Base-by-base conservation (phyloP, 1,284 basidiomycete species). In the Ceratobasidium sp. region DNA sequence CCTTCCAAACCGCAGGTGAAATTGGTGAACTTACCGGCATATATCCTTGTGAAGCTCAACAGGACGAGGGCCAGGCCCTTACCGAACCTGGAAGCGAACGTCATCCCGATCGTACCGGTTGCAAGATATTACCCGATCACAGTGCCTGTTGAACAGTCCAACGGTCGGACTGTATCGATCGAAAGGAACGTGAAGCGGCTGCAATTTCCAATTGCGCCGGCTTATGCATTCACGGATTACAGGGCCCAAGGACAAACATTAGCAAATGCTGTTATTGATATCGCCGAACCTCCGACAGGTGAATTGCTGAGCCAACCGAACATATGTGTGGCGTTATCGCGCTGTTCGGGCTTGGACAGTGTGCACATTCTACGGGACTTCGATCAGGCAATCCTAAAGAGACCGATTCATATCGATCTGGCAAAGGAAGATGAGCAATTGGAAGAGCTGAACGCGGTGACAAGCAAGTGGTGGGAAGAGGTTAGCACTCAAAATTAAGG, bases 71-170 rank as follows among this genome's bases (percentile, higher is more conserved):
- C 61, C n/a, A 76, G 50, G 13, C 42, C 40, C 13, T 46, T 66
- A 50, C 44, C 73, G 7, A 61, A 40, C 15, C 17, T 79, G 12
- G 62, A 46, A 20, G 15, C 12, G 6, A 64, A 71, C 1, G 48
- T 78, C 9, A 26, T 78, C n/a, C 77, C 79, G 68, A n/a, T 68
- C 0, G 77, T 80, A 44, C 81, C 83, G 46, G 48, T 13, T 7
- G 48, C 33, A 10, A 46, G 54, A n/a, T 57, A 57, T n/a, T 46
- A 61, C 61, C 17, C 28, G 7, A 75, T 76, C 2, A 67, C 23
- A 65, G n/a, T 79, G 2, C 5, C 9, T 6, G 15, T 46, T 17
- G 46, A n/a, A 17, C 67, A 74, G 77, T 26, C 42, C 2, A 40
- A n/a, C n/a, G 66, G 76, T 10, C 33, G 59, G n/a, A 17, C 26